Evolutionary conservation across 2,329 filamentous ascomycete genomes (phyloP).

Genomic region (Monilinia fructigena): DNA sequence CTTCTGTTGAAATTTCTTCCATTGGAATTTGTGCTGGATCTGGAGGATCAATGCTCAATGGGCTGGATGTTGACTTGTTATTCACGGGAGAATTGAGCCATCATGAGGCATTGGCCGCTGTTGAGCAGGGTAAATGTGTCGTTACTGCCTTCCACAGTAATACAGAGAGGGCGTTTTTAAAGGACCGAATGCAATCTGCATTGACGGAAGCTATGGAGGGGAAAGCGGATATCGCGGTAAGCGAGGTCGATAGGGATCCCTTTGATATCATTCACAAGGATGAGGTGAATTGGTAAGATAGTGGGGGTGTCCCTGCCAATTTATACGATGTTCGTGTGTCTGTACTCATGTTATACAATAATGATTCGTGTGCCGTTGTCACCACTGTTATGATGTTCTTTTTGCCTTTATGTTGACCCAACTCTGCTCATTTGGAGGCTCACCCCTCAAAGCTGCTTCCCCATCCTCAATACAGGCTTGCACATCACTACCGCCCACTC

Average conservation of each 20-base stretch:
- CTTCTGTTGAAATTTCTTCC: conserved; percentile 52
- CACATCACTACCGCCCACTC: conserved; percentile 39
- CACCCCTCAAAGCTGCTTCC: conserved; percentile 38
- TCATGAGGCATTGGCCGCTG: conserved; percentile 84
- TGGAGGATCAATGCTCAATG: conserved; percentile 72
- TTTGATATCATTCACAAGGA: conserved; percentile 65
- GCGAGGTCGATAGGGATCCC: conserved; percentile 80
- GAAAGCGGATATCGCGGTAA: conserved; percentile 67
- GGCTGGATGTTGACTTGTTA: conserved; percentile 70
- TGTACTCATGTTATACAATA: neutral
- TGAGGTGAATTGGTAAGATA: conserved; percentile 22
- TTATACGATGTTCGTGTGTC: neutral
- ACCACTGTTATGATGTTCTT: conserved; percentile 25
- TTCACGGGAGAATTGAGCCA: conserved; percentile 94
- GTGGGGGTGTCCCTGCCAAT: conserved; percentile 10
- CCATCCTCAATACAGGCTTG: conserved; percentile 40
- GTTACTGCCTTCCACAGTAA: conserved; percentile 91
- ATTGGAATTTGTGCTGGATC: conserved; percentile 90
- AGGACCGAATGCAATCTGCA: conserved; percentile 64
- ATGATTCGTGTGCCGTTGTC: neutral
- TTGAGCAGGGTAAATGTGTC: conserved; percentile 78
- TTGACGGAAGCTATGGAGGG: conserved; percentile 58
- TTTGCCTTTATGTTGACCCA: conserved; percentile 31
- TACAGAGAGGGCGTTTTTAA: conserved; percentile 81
- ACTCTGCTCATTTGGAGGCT: conserved; percentile 31